These are phyloP conservation scores for Ambrosia trifida DNA, from an alignment of 129 eudicot species.

Conservation along the genomic window DNA sequence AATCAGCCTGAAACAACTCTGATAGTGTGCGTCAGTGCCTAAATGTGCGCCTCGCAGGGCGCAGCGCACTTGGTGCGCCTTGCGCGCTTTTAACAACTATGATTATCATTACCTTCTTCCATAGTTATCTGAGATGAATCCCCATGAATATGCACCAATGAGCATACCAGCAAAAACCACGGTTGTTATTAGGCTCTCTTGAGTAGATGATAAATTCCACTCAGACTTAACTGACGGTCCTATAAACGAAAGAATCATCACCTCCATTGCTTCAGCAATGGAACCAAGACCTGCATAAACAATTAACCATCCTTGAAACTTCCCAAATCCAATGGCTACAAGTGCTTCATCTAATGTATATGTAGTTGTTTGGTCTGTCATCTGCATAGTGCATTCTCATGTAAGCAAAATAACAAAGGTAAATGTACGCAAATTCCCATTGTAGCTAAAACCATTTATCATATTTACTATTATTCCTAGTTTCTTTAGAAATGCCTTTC, in stretches of 20 bases:
- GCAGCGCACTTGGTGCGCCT: too few relatives aligned
- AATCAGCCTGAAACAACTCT: too few relatives aligned
- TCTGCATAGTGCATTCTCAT: conserved; percentile 32
- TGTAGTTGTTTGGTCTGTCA: conserved; percentile 32
- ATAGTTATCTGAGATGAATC: conserved; percentile 61
- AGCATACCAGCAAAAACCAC: conserved; percentile 83
- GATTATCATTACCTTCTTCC: conserved; percentile 59
- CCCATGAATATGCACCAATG: conserved; percentile 76
- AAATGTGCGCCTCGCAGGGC: too few relatives aligned
- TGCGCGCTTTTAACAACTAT: too few relatives aligned
- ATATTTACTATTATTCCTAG: background rate
- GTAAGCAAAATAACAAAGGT: conserved; percentile 12
- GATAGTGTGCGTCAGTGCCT: too few relatives aligned
- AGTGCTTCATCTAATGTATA: conserved; percentile 85
- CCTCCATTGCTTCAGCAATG: conserved; percentile 82
- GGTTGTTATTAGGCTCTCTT: conserved; percentile 68
- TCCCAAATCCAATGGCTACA: conserved; percentile 68
- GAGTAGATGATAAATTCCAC: conserved; percentile 67
- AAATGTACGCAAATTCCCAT: background rate
- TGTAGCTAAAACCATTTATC: background rate
- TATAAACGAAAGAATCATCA: conserved; percentile 72
- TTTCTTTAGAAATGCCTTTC: conserved; percentile 11
- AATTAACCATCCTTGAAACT: conserved; percentile 59
- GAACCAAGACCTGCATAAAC: conserved; percentile 77
- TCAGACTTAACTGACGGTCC: conserved; percentile 63